Percentiles rank a stretch among this genome's conserved stretches.
Evolutionary conservation across 1,284 basidiomycete genomes (phyloP).

Genomic region (Sporisorium graminicola): DNA sequence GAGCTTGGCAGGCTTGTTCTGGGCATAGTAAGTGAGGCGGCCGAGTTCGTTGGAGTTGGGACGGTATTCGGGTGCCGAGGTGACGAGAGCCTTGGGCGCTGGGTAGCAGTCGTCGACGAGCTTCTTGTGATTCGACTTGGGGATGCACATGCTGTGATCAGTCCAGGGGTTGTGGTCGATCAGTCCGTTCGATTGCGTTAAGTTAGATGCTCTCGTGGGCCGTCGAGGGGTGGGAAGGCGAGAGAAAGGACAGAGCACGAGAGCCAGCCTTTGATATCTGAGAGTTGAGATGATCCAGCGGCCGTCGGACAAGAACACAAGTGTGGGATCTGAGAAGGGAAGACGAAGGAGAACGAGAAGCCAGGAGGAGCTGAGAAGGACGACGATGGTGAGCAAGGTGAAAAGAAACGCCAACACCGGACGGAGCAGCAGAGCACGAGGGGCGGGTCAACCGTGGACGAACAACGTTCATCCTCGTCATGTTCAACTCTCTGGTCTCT

Average conservation of each 20-base stretch:
- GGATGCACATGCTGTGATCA: slow-evolving; percentile 59
- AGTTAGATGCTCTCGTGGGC: background rate
- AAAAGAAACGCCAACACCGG: background rate
- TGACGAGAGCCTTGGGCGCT: slow-evolving; percentile 80
- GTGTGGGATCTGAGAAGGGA: background rate
- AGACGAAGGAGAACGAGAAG: background rate
- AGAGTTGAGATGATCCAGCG: background rate
- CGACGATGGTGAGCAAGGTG: background rate
- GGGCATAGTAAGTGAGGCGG: slow-evolving; percentile 90
- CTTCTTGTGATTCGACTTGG: slow-evolving; percentile 85
- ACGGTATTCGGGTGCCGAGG: slow-evolving; percentile 80
- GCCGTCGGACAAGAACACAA: background rate
- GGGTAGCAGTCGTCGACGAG: slow-evolving; percentile 93
- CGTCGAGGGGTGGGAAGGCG: background rate
- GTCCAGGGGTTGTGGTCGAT: background rate
- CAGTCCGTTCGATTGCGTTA: background rate
- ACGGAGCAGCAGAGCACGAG: no score
- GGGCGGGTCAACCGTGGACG: no score
- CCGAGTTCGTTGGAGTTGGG: slow-evolving; percentile 82
- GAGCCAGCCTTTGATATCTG: background rate
- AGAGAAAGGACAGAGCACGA: background rate
- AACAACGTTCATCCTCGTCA: background rate
- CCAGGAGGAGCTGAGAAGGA: background rate
- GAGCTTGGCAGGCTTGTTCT: slow-evolving; percentile 89
- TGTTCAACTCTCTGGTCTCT: no score